phyloP scores from a whole-genome alignment of 2,329 filamentous ascomycete genomes.

The Epicoccum sorghinum region DNA sequence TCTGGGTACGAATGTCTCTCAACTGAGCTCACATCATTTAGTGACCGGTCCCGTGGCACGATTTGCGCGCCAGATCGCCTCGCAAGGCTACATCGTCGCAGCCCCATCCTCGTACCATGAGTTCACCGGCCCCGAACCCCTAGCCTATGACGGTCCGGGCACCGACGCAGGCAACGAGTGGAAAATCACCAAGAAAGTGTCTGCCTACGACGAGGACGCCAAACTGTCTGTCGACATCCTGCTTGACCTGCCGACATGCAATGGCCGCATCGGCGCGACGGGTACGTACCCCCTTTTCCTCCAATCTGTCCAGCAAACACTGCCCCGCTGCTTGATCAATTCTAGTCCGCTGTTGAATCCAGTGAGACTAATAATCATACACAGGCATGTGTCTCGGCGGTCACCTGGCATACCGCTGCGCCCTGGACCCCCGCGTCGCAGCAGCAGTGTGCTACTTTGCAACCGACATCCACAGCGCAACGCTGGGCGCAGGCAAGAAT shows the following conservation, averaged over 20 bases:
- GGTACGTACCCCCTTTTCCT: slow-evolving; percentile 20
- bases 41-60: slow-evolving; percentile 89
- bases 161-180: slow-evolving; percentile 87
- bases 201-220: slow-evolving; percentile 76
- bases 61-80: slow-evolving; percentile 89
- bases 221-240: slow-evolving; percentile 52
- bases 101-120: slow-evolving; percentile 93
- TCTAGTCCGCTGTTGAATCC: too few species aligned
- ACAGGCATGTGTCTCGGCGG: slow-evolving; percentile 84
- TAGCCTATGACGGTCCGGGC: slow-evolving; percentile 85
- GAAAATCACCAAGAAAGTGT: slow-evolving; percentile 84
- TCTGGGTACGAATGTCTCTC: neutral
- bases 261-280: slow-evolving; percentile 66
- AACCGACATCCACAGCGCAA: slow-evolving; percentile 84
- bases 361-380: neutral
- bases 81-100: slow-evolving; percentile 91
- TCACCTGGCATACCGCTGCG: slow-evolving; percentile 76
- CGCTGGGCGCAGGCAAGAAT: slow-evolving; percentile 71
- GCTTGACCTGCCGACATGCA: slow-evolving; percentile 60
- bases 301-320: neutral
- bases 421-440: slow-evolving; percentile 76
- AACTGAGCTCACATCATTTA: slow-evolving; percentile 11
- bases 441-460: slow-evolving; percentile 89
- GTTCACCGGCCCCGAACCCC: slow-evolving; percentile 81
- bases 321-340: too few species aligned